Conservation (phyloP, 441 rosid genomes). For the Erodium moschatum region DNA sequence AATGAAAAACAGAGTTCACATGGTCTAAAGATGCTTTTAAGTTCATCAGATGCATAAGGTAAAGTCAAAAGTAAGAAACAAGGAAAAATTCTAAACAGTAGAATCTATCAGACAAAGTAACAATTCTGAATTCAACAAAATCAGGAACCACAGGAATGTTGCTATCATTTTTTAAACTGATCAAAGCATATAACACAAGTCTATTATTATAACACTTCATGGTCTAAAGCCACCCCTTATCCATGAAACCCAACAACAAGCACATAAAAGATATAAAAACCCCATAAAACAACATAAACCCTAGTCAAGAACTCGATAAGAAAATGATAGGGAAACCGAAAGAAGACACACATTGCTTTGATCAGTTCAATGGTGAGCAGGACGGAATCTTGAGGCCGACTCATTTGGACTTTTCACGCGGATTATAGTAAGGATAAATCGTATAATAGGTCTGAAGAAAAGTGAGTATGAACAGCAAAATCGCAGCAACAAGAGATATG, state of each 20-base stretch:
- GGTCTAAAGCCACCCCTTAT: background rate
- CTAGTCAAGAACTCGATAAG: too few relatives aligned
- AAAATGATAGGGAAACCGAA: too few relatives aligned
- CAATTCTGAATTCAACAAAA: background rate
- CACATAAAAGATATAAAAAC: too few relatives aligned
- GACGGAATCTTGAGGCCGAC: background rate
- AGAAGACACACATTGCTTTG: background rate
- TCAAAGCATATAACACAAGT: background rate
- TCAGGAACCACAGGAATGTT: background rate
- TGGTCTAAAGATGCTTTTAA: background rate
- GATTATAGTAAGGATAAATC: background rate
- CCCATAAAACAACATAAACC: too few relatives aligned
- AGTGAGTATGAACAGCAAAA: background rate
- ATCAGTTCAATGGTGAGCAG: background rate
- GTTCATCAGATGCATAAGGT: background rate
- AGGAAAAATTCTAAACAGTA: background rate
- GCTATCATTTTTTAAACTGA: background rate
- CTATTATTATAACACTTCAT: background rate
- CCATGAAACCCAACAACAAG: too few relatives aligned
- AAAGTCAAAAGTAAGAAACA: background rate
- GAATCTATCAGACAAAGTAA: background rate
- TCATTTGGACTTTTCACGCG: background rate
- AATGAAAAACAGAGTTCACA: background rate
- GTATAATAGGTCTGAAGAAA: background rate
- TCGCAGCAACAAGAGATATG: background rate